Evolutionary conservation across 331 rosid species (phyloP), one percentile per base, ranked within the genome.

Genomic region (Quercus tomentella): DNA sequence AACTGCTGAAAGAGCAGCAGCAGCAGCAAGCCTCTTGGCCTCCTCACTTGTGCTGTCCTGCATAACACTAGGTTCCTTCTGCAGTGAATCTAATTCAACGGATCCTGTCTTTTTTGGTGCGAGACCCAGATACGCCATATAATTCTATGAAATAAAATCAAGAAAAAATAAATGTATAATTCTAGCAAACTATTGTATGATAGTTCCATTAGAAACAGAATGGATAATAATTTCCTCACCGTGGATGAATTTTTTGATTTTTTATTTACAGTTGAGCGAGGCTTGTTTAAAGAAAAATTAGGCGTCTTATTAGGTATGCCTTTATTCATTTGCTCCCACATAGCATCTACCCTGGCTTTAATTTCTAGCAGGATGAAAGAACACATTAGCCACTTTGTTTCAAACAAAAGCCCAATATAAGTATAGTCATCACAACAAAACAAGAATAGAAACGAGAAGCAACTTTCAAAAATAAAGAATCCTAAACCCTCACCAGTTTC

Each of bases 311-410:
- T 86, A 45, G 98, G 86, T 60, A 91, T 82, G 71, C 99, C 99
- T 87, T 93, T 96, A 80, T 91, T 84, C 99, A 96, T 96, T 82
- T 87, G 89, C 87, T 88, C 94, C 99, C 98, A 96, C 92, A 91
- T 76, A 4, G 91, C 91, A 89, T 93, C 93, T 58, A 87, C 99
- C 80, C 90, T 92, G 66, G 92, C 87, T 82, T 96, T 96, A 75
- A 77, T 77, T 77, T 87, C 97, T 92, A 82, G 65, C 66, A 86
- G 66, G 45, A 81, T 35, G 16, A 81, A 80, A 49, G 23, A 87
- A 15, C 51, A 78, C 61, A 66, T 70, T 11, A 83, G n/a, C 71
- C 54, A 63, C 74, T 84, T 73, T 14, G 51, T 37, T 70, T 54
- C 52, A 78, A 65, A 17, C 10, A 65, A 65, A 6, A 65, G 70